These are phyloP conservation scores for Colletotrichum zoysiae DNA, from an alignment of 2,329 filamentous ascomycete genomes.

Conservation along the genomic window DNA sequence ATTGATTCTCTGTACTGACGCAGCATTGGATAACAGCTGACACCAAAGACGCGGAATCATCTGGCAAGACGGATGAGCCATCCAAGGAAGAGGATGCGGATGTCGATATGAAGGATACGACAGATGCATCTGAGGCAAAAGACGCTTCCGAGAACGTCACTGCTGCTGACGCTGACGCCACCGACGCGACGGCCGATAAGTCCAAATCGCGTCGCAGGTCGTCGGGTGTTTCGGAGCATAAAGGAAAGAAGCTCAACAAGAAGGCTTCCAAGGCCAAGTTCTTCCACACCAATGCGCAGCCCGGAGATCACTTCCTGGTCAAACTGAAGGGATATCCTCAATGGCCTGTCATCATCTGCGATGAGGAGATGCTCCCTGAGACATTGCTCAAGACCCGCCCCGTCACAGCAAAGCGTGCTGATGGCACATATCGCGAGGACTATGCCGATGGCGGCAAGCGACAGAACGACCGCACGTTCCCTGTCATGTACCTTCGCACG, in stretches of 20 bases:
- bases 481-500: slow-evolving; percentile 93
- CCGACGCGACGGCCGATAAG: slow-evolving; percentile 52
- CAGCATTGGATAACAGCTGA: slow-evolving; percentile 43
- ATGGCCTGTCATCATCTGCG: slow-evolving; percentile 94
- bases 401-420: slow-evolving; percentile 82
- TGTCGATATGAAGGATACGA: slow-evolving; percentile 79
- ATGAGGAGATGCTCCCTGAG: slow-evolving; percentile 92
- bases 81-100: slow-evolving; percentile 54
- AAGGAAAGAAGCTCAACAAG: slow-evolving; percentile 84
- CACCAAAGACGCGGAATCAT: slow-evolving; percentile 46
- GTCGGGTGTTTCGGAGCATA: slow-evolving; percentile 72
- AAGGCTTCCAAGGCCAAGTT: slow-evolving; percentile 84
- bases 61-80: slow-evolving; percentile 49
- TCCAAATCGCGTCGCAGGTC: slow-evolving; percentile 79
- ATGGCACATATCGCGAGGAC: slow-evolving; percentile 89
- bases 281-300: slow-evolving; percentile 82
- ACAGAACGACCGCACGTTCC: slow-evolving; percentile 85
- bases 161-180: slow-evolving; percentile 45
- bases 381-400: slow-evolving; percentile 82
- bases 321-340: slow-evolving; percentile 94
- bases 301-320: slow-evolving; percentile 92
- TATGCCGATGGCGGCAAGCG: slow-evolving; percentile 91
- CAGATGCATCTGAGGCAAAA: slow-evolving; percentile 62
- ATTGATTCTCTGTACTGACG: slow-evolving; percentile 32
- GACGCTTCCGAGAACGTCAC: slow-evolving; percentile 49